Evolutionary conservation across 495 filamentous ascomycete species (phyloP).

Genomic region (Penicillium goetzii): DNA sequence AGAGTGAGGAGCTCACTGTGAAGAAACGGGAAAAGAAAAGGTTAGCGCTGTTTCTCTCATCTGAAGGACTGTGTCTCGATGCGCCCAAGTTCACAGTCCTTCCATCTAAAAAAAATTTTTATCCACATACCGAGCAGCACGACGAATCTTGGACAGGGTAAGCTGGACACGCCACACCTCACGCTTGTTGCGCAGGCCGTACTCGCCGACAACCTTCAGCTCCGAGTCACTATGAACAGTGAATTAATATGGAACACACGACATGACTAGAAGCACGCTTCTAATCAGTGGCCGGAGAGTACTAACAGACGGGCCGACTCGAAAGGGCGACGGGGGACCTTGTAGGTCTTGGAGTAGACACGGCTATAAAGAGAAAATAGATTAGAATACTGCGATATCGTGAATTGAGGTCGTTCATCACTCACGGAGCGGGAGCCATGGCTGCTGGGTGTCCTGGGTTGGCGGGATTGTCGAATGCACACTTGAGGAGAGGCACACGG

Average conservation of each 20-base stretch:
- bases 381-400: slow-evolving; percentile 39
- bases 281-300: slow-evolving; percentile 90
- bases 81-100: background rate
- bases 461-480: slow-evolving; percentile 34
- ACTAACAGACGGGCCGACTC: slow-evolving; percentile 99
- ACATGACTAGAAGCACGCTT: slow-evolving; percentile 98
- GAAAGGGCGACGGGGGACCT: slow-evolving; percentile 88
- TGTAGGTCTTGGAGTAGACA: slow-evolving; percentile 97
- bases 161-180: slow-evolving; percentile 99
- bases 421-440: slow-evolving; percentile 60
- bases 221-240: slow-evolving; percentile 84
- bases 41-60: slow-evolving; percentile 15
- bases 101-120: background rate
- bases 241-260: slow-evolving; percentile 61
- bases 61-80: background rate
- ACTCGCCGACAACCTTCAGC: slow-evolving; percentile 98
- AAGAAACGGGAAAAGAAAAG: background rate
- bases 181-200: slow-evolving; percentile 99
- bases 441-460: slow-evolving; percentile 47
- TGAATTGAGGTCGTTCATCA: slow-evolving; percentile 26
- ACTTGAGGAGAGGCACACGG: background rate
- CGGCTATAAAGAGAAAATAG: slow-evolving; percentile 42
- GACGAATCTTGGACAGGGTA: slow-evolving; percentile 99
- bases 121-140: slow-evolving; percentile 91
- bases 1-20: slow-evolving; percentile 96